phyloP scores from a whole-genome alignment of 2,329 filamentous ascomycete genomes.

The Rhinocladiella mackenziei region DNA sequence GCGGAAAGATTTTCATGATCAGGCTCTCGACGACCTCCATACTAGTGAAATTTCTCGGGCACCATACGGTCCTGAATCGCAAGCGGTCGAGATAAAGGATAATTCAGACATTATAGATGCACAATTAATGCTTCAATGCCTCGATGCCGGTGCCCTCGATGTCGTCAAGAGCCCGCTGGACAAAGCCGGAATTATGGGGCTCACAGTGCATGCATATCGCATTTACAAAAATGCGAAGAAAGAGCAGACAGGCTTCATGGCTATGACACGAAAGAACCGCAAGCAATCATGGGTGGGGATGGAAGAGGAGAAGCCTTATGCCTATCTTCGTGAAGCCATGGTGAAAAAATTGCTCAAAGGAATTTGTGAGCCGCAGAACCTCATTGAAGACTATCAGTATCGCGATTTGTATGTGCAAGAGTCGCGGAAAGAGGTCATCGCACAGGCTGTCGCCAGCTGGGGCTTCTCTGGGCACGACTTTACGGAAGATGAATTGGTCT shows the following conservation, averaged over 20 bases:
- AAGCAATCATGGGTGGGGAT: conserved; percentile 92
- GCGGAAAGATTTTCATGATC: conserved; percentile 27
- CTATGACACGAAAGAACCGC: conserved; percentile 63
- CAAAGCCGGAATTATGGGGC: conserved; percentile 65
- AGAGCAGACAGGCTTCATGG: conserved; percentile 68
- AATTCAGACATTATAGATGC: conserved; percentile 44
- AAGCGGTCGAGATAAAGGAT: conserved; percentile 28
- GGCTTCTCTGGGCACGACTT: conserved; percentile 86
- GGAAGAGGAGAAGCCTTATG: conserved; percentile 78
- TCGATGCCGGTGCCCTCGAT: conserved; percentile 83
- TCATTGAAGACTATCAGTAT: conserved; percentile 58
- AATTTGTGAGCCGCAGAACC: conserved; percentile 70
- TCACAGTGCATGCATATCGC: conserved; percentile 80
- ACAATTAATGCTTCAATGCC: conserved; percentile 62
- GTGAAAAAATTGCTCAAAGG: conserved; percentile 85
- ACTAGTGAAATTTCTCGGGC: conserved; percentile 15
- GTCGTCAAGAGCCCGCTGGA: conserved; percentile 77
- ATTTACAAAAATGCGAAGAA: conserved; percentile 70
- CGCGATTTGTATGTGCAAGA: conserved; percentile 64
- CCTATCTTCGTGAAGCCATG: conserved; percentile 88
- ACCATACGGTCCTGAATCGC: conserved; percentile 22
- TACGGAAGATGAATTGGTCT: conserved; percentile 82
- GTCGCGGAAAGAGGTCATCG: conserved; percentile 63
- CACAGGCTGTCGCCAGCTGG: conserved; percentile 71
- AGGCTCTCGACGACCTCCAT: conserved; percentile 9